Percentiles rank a stretch among this genome's conserved stretches.
Conservation (phyloP, 495 filamentous ascomycete species). For the Penicillium arizonense region DNA sequence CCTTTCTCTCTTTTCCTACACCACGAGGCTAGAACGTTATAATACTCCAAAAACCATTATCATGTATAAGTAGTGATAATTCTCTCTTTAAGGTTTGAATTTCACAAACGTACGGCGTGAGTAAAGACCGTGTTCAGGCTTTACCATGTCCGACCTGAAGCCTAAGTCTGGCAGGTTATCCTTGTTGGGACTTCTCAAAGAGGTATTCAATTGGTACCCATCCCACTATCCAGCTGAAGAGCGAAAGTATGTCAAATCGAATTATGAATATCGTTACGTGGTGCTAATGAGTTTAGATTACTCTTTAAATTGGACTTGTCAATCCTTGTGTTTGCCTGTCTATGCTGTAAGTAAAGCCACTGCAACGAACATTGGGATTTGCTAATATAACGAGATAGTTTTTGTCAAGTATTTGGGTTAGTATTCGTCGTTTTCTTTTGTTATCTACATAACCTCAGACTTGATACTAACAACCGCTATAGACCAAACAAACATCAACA, state of each 20-base stretch:
- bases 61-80: neutral
- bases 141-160: constrained; percentile 22
- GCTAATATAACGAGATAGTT: constrained; percentile 9
- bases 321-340: constrained; percentile 34
- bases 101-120: neutral
- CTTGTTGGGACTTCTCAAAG: constrained; percentile 35
- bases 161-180: constrained; percentile 15
- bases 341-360: constrained; percentile 33
- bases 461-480: neutral
- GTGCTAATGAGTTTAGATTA: constrained; percentile 15
- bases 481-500: constrained; percentile 49
- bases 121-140: neutral
- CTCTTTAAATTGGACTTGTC: constrained; percentile 34
- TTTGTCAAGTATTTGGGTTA: constrained; percentile 37
- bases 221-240: constrained; percentile 40
- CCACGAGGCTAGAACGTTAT: neutral
- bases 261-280: neutral
- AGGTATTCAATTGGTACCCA: constrained; percentile 51
- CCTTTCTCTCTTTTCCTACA: neutral
- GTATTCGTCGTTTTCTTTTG: neutral
- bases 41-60: neutral
- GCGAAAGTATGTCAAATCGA: constrained; percentile 28
- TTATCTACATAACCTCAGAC: neutral
- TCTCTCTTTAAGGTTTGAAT: too few relatives aligned
- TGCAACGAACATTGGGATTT: neutral